phyloP scores from a whole-genome alignment of 345 rosid genomes.

The Tarenaya hassleriana region DNA sequence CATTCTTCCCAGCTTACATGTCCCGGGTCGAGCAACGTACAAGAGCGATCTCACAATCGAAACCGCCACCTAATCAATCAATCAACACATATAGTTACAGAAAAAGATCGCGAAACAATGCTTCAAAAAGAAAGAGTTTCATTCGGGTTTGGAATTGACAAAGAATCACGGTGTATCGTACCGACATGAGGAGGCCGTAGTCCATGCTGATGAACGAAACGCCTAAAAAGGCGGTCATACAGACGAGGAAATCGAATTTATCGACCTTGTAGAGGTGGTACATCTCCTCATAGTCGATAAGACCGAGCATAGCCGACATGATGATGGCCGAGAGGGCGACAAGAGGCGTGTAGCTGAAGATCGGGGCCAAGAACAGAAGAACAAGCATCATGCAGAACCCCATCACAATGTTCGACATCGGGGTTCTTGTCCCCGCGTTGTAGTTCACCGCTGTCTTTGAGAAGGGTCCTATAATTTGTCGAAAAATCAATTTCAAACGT shows the following conservation, averaged over 20 bases:
- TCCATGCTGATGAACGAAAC: constrained; percentile 84
- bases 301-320: constrained; percentile 86
- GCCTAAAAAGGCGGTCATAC: constrained; percentile 71
- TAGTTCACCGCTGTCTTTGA: constrained; percentile 90
- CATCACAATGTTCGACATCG: constrained; percentile 79
- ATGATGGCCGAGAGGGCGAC: constrained; percentile 89
- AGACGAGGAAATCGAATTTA: constrained; percentile 70
- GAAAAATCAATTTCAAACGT: not conserved
- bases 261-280: constrained; percentile 65
- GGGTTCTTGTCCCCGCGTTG: constrained; percentile 64
- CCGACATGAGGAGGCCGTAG: constrained; percentile 69
- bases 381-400: constrained; percentile 76
- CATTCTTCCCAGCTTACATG: constrained; percentile 64
- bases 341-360: constrained; percentile 79
- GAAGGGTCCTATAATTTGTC: constrained; percentile 69
- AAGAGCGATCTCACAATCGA: constrained; percentile 59
- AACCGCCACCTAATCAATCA: constrained; percentile 40
- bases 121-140: not conserved
- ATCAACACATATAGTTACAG: too few species aligned
- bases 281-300: constrained; percentile 58
- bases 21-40: constrained; percentile 67
- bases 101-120: not conserved
- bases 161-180: constrained; percentile 11
- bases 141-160: too few species aligned
- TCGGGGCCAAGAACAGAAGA: constrained; percentile 68